phyloP scores from a whole-genome alignment of 805 yeast genomes.

The Candida arabinofermentans region DNA sequence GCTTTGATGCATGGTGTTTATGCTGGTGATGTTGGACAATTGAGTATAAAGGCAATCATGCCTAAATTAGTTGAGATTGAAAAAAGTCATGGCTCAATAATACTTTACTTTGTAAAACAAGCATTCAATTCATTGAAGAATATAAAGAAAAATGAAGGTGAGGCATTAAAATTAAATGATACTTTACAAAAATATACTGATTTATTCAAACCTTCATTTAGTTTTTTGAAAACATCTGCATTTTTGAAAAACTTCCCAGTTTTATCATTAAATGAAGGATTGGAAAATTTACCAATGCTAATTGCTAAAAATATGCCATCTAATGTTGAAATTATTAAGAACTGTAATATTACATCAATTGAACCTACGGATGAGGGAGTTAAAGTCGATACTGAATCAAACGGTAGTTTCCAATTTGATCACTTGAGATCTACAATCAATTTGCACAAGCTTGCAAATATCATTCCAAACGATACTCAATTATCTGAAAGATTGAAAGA shows the following conservation, averaged over 20 bases:
- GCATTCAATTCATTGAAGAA: slow-evolving; percentile 21
- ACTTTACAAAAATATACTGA: slow-evolving; percentile 36
- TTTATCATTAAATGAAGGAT: slow-evolving; percentile 51
- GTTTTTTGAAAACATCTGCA: slow-evolving; percentile 34
- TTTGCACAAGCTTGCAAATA: slow-evolving; percentile 37
- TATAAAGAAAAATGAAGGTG: background rate
- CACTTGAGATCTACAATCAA: slow-evolving; percentile 60
- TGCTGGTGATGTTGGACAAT: slow-evolving; percentile 70
- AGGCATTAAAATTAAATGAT: slow-evolving; percentile 18
- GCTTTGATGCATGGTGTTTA: slow-evolving; percentile 88
- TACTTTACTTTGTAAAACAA: slow-evolving; percentile 41
- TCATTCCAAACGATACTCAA: slow-evolving; percentile 13
- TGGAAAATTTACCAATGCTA: slow-evolving; percentile 47
- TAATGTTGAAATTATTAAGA: slow-evolving; percentile 39
- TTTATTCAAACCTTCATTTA: slow-evolving; percentile 36
- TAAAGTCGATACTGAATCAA: slow-evolving; percentile 12
- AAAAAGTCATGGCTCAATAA: slow-evolving; percentile 51
- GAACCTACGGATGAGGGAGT: slow-evolving; percentile 15
- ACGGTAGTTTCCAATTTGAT: slow-evolving; percentile 34
- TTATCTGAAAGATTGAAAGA: slow-evolving; percentile 14
- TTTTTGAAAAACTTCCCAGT: slow-evolving; percentile 55
- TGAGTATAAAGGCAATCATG: slow-evolving; percentile 64
- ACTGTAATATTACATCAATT: slow-evolving; percentile 22
- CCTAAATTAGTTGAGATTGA: slow-evolving; percentile 57
- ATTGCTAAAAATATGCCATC: slow-evolving; percentile 36